Percentiles rank a stretch among this genome's conserved stretches.
These are phyloP conservation scores for Crithidia expoeki DNA, from an alignment of 208 protist species.

Conservation along the genomic window DNA sequence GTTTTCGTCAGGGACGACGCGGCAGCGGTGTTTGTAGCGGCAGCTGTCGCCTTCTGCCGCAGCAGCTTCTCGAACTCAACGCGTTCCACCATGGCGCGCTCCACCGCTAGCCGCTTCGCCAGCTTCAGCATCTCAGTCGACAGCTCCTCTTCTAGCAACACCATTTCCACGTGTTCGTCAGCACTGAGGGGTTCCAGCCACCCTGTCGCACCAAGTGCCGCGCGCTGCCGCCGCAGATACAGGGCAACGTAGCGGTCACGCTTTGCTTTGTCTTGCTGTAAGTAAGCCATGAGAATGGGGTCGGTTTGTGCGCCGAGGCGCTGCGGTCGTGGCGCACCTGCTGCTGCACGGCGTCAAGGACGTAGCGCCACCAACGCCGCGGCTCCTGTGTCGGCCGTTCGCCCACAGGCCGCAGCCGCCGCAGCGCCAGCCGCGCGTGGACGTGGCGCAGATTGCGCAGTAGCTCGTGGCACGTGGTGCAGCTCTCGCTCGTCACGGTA, in stretches of 20 bases:
- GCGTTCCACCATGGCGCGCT: constrained; percentile 37
- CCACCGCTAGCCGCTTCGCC: constrained; percentile 51
- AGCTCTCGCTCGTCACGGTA: constrained; percentile 28
- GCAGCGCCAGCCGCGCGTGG: constrained; percentile 36
- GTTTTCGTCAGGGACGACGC: neutral
- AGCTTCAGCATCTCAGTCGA: constrained; percentile 65
- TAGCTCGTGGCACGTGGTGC: constrained; percentile 25
- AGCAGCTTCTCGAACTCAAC: constrained; percentile 40
- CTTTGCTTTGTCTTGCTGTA: constrained; percentile 47
- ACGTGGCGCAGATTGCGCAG: constrained; percentile 19
- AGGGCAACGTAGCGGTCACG: constrained; percentile 56
- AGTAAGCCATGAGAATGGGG: constrained; percentile 51
- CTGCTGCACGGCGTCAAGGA: constrained; percentile 47
- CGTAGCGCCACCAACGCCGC: constrained; percentile 72
- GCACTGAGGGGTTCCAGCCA: constrained; percentile 52
- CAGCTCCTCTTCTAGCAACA: constrained; percentile 55
- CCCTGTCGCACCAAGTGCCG: constrained; percentile 18
- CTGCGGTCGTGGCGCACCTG: constrained; percentile 30
- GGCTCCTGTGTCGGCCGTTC: constrained; percentile 40
- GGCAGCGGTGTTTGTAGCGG: neutral
- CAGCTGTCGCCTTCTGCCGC: constrained; percentile 13
- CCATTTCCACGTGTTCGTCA: constrained; percentile 38
- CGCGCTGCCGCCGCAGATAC: constrained; percentile 44
- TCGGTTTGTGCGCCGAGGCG: constrained; percentile 6
- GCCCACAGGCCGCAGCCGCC: constrained; percentile 41